Conservation (phyloP, 2,329 filamentous ascomycete genomes). For the Aschersonia sp. region DNA sequence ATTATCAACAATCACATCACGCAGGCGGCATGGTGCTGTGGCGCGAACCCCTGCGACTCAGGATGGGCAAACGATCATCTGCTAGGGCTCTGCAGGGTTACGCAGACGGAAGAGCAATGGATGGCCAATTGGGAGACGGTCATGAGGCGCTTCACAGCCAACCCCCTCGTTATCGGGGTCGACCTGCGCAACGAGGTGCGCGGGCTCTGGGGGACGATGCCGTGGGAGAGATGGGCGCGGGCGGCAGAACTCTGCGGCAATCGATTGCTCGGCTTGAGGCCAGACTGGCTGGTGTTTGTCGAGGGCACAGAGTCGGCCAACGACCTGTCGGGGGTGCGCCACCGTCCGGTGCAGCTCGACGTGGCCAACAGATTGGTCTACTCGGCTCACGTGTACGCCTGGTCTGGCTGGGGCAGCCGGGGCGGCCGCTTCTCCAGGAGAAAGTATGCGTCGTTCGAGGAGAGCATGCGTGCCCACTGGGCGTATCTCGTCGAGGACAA, state of each 20-base stretch:
- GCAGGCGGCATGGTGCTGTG: conserved; percentile 54
- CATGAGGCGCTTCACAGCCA: conserved; percentile 43
- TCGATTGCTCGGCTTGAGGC: conserved; percentile 41
- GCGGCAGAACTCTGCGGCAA: conserved; percentile 52
- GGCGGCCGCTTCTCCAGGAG: conserved; percentile 46
- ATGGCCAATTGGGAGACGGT: conserved; percentile 51
- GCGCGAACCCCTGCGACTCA: conserved; percentile 51
- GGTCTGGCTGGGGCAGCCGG: conserved; percentile 54
- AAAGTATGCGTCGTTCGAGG: conserved; percentile 45
- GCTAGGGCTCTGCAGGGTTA: conserved; percentile 42
- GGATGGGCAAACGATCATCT: conserved; percentile 54
- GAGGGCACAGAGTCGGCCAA: conserved; percentile 55
- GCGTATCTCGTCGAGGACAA: conserved; percentile 39
- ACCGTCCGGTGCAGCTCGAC: conserved; percentile 42
- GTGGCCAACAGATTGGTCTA: conserved; percentile 45
- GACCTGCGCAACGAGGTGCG: conserved; percentile 58
- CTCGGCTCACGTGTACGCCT: conserved; percentile 53
- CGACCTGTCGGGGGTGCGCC: conserved; percentile 41
- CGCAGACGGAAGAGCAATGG: conserved; percentile 51
- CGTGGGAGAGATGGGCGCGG: conserved; percentile 48
- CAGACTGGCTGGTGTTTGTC: conserved; percentile 52
- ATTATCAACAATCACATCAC: conserved; percentile 62
- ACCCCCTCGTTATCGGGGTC: conserved; percentile 48
- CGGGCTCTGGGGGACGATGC: conserved; percentile 54
- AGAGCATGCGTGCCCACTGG: conserved; percentile 52